Conservation (phyloP, 176 grass and related monocot species). For the Phyllostachys edulis region DNA sequence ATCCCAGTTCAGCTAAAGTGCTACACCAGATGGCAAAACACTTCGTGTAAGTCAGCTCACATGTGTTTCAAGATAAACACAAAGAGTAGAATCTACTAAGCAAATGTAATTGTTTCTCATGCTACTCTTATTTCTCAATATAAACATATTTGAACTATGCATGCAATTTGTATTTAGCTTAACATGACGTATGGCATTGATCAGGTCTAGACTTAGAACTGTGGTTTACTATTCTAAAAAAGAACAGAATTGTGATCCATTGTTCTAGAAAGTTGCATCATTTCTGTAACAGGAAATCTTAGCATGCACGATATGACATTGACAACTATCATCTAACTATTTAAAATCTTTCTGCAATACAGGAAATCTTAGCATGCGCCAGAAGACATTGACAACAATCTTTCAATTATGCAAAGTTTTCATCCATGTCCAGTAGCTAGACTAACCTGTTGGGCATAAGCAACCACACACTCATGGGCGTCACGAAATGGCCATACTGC, state of each 20-base stretch:
- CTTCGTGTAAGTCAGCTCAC: not conserved
- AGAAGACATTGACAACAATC: too few relatives aligned
- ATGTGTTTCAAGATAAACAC: not conserved
- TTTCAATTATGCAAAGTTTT: not conserved
- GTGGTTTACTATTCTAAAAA: not conserved
- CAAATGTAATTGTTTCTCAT: too few relatives aligned
- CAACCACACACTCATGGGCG: constrained; percentile 63
- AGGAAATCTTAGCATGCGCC: too few relatives aligned
- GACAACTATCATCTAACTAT: not conserved
- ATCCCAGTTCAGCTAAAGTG: not conserved
- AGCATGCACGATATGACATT: not conserved
- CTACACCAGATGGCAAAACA: not conserved
- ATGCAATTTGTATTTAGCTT: too few relatives aligned
- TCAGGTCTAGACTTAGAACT: not conserved
- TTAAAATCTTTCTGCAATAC: too few relatives aligned
- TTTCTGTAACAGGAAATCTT: not conserved
- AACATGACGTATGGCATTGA: not conserved
- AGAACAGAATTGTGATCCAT: not conserved
- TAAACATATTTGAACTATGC: not conserved
- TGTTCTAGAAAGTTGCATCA: not conserved
- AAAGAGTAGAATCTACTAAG: not conserved
- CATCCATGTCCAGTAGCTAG: not conserved
- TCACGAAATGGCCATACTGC: constrained; percentile 68
- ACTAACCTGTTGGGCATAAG: constrained; percentile 80
- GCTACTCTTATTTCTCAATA: too few relatives aligned